Conservation (phyloP, 106 monocot genomes). For the Phalaenopsis aphrodite region DNA sequence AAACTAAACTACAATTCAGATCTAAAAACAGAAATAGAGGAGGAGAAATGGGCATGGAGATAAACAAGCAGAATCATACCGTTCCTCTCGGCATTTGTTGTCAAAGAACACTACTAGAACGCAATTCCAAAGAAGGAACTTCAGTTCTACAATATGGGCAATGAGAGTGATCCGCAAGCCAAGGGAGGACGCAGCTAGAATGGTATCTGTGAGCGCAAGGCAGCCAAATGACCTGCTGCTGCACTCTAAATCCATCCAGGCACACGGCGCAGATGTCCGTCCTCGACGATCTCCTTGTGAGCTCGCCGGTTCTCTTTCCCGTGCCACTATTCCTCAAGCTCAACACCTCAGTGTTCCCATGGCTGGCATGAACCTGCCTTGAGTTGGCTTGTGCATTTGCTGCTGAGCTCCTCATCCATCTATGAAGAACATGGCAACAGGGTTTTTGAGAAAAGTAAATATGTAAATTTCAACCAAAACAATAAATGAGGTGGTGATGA, state of each 20-base stretch:
- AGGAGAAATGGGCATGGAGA: background rate
- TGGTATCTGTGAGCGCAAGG: constrained; percentile 53
- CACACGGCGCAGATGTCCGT: constrained; percentile 45
- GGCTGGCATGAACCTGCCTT: background rate
- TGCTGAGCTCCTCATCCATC: constrained; percentile 10
- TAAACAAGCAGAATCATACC: background rate
- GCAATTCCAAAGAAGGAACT: constrained; percentile 8
- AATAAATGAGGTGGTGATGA: background rate
- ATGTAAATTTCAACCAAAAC: background rate
- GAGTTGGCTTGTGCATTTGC: background rate
- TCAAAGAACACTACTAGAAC: background rate
- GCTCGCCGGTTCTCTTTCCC: background rate
- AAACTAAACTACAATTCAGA: background rate
- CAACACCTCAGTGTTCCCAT: background rate
- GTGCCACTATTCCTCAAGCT: background rate
- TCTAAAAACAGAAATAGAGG: constrained; percentile 1
- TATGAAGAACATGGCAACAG: background rate
- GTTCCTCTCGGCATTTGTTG: background rate
- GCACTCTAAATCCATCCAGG: constrained; percentile 26
- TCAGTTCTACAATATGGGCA: constrained; percentile 34
- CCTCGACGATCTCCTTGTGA: constrained; percentile 20
- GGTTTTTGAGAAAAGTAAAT: background rate
- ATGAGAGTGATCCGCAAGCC: constrained; percentile 23
- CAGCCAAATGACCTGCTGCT: constrained; percentile 24
- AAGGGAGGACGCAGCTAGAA: constrained; percentile 32